Base-by-base conservation (phyloP, 208 protist species). In the Wallacemonas collosoma region DNA sequence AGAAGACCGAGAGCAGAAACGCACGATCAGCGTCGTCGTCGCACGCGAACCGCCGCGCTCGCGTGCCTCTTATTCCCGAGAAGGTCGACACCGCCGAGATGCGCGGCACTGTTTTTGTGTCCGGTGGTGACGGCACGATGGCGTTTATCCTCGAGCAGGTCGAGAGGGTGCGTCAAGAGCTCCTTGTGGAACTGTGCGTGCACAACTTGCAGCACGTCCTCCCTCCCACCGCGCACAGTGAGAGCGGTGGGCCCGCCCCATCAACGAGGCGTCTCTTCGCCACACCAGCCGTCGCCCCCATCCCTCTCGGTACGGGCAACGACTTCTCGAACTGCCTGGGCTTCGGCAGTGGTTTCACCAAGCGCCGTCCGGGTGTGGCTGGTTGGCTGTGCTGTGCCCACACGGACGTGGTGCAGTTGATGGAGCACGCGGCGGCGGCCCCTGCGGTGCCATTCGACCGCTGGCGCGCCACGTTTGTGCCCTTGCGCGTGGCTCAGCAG, bases 221-320 rank as follows among this genome's bases (percentile, higher is more conserved):
- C 6, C 53, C 53, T 36, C 53, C 39, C 14, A 50, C 53, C 14
- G 1, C 53, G n/a, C 11, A 6, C 9, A 5, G 9, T 35, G 26
- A 7, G 47, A n/a, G 38, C 15, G 56, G 36, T 6, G 26, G 36
- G 3, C 6, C 8, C 11, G 43, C n/a, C 41, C 5, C 50, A 9
- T 2, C 47, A 3, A 56, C 40, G 50, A n/a, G 45, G 35, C 55
- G 55, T 12, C 80, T 73, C 71, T 89, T 82, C 71, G 82, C 71
- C 15, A 54, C 93, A n/a, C 91, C 91, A 8, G 91, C 91, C 26
- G 60, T 96, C 7, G 88, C 86, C 3, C 81, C 86, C 39, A 68
- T 96, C 39, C 84, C 91, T 11, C 78, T 94, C 35, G 91, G 91
- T 14, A 96, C 91, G 1, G 91, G 91, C 40, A 96, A 96, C 77